phyloP scores from a whole-genome alignment of 257 asterid genomes.

The Eustoma russellianum region DNA sequence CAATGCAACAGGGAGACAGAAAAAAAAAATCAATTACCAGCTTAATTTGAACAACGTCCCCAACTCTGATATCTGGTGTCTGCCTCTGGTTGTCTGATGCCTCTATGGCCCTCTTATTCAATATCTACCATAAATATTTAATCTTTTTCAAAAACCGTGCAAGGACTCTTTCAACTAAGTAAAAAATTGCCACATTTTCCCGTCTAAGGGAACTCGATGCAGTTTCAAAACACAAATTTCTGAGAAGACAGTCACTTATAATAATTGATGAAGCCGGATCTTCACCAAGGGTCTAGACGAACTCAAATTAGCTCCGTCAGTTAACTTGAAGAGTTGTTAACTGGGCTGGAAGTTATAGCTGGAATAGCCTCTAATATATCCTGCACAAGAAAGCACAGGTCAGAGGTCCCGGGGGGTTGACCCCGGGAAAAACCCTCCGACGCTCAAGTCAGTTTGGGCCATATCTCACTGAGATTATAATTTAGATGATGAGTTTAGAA shows the following conservation, averaged over 20 bases:
- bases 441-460: too few relatives aligned
- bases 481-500: too few relatives aligned
- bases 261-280: too few relatives aligned
- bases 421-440: too few relatives aligned
- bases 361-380: too few relatives aligned
- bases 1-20: background rate
- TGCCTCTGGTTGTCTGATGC: constrained; percentile 61
- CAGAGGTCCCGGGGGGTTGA: too few relatives aligned
- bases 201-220: background rate
- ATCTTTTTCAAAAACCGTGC: background rate
- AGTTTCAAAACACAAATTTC: background rate
- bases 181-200: background rate
- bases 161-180: background rate
- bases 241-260: background rate
- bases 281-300: too few relatives aligned
- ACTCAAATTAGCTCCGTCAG: too few relatives aligned
- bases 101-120: constrained; percentile 71
- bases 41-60: constrained; percentile 85
- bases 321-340: too few relatives aligned
- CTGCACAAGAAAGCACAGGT: too few relatives aligned
- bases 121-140: constrained; percentile 35
- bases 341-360: too few relatives aligned
- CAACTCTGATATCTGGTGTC: constrained; percentile 75
- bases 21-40: constrained; percentile 30
- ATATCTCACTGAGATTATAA: too few relatives aligned